Conservation (phyloP, 495 filamentous ascomycete genomes). For the Tetracladium setigerum region DNA sequence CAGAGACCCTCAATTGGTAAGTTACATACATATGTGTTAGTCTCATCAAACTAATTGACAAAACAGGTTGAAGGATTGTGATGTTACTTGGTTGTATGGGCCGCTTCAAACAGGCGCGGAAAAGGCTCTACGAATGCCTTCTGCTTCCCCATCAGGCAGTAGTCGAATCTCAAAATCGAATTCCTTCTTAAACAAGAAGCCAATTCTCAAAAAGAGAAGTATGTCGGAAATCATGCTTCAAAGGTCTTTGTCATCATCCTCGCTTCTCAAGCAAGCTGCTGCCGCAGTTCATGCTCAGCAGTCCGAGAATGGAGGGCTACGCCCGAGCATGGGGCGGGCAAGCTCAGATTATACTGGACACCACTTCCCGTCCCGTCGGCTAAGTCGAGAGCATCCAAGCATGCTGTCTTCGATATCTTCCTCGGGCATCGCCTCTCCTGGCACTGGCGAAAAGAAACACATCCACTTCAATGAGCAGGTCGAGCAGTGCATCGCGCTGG, state of each 20-base stretch:
- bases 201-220: constrained; percentile 92
- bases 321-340: constrained; percentile 18
- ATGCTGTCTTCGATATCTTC: constrained; percentile 49
- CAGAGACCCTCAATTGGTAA: constrained; percentile 23
- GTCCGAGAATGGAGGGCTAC: constrained; percentile 43
- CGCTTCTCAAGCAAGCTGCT: constrained; percentile 86
- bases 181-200: constrained; percentile 76
- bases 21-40: not conserved
- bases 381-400: constrained; percentile 49
- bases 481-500: constrained; percentile 90
- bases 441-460: constrained; percentile 58
- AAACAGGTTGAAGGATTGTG: constrained; percentile 92
- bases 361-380: constrained; percentile 46
- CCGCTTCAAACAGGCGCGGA: constrained; percentile 64
- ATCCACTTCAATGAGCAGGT: constrained; percentile 97
- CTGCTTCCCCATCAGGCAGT: constrained; percentile 44
- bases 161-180: constrained; percentile 66
- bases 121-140: constrained; percentile 29
- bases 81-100: constrained; percentile 97
- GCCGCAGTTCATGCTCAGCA: constrained; percentile 89
- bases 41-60: constrained; percentile 2
- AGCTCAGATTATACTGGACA: constrained; percentile 29
- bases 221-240: constrained; percentile 95
- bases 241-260: constrained; percentile 81
- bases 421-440: constrained; percentile 61